Conservation (phyloP, 1,139 yeast genomes). For the Pichia sp. region DNA sequence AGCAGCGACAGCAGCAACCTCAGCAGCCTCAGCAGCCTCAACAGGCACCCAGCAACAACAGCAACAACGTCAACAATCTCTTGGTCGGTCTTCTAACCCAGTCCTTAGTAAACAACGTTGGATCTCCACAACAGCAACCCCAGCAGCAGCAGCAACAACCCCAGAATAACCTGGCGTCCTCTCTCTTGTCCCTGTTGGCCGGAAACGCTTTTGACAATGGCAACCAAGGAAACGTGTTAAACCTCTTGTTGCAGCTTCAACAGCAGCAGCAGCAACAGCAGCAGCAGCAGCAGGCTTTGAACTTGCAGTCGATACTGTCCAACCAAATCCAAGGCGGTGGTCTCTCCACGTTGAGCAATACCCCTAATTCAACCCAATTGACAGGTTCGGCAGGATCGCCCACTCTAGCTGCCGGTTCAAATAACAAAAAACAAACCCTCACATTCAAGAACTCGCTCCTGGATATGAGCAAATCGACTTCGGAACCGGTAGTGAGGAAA, state of each 20-base stretch:
- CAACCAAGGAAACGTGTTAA: neutral
- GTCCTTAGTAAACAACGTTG: conserved; percentile 5
- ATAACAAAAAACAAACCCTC: neutral
- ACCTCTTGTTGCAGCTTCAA: conserved; percentile 5
- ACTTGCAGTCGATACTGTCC: conserved; percentile 2
- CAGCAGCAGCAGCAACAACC: conserved; percentile 2
- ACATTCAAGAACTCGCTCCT: conserved; percentile 16
- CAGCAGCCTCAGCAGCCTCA: conserved; percentile 16
- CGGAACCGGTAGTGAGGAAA: conserved; percentile 9
- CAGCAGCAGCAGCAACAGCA: conserved; percentile 14
- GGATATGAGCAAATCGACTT: conserved; percentile 10
- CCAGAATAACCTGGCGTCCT: conserved; percentile 1
- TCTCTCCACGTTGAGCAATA: neutral
- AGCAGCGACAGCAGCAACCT: conserved; percentile 16
- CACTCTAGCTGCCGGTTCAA: neutral
- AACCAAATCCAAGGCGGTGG: neutral
- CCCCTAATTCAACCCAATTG: neutral
- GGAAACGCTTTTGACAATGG: neutral
- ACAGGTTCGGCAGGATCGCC: neutral
- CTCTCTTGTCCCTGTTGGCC: conserved; percentile 9
- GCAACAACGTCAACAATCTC: conserved; percentile 10
- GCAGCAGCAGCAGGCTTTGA: conserved; percentile 11
- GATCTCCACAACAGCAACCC: conserved; percentile 4
- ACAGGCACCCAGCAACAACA: conserved; percentile 6
- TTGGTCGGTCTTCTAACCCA: conserved; percentile 18